A percentile compares a stretch with the other conserved stretches of the same genome.
phyloP scores from a whole-genome alignment of 495 filamentous ascomycete genomes.

The Penicillium soppii region DNA sequence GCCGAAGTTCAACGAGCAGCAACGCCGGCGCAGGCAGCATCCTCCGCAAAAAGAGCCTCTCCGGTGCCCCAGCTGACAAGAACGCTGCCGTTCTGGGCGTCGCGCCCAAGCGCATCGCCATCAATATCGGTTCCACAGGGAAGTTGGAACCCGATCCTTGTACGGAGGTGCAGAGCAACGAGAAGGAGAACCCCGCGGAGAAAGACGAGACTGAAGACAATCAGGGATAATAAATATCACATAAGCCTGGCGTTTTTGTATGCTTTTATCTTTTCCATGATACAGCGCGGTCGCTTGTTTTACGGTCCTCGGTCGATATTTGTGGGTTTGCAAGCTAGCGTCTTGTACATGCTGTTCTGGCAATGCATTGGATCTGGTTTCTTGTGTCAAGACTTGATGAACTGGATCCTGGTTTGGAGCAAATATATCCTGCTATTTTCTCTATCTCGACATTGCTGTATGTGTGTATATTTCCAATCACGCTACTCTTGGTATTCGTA shows the following conservation, averaged over 20 bases:
- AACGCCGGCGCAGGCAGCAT: constrained; percentile 35
- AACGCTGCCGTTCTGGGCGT: constrained; percentile 24
- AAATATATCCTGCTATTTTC: constrained; percentile 18
- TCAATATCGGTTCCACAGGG: constrained; percentile 35
- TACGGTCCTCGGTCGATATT: too few relatives aligned
- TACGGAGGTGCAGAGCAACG: constrained; percentile 24
- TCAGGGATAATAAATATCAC: constrained; percentile 23
- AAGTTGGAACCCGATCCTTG: constrained; percentile 23
- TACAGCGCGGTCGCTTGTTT: background rate
- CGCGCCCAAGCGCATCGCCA: constrained; percentile 51
- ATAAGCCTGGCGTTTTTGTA: constrained; percentile 15
- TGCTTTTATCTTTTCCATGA: constrained; percentile 22
- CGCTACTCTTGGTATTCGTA: too few relatives aligned
- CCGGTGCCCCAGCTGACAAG: constrained; percentile 36
- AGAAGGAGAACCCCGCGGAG: constrained; percentile 40
- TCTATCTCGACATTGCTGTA: constrained; percentile 7
- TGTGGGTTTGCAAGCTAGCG: background rate
- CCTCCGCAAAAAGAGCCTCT: constrained; percentile 43
- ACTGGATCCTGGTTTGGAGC: constrained; percentile 20
- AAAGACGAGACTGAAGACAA: constrained; percentile 29
- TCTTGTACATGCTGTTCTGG: constrained; percentile 19
- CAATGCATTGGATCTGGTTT: constrained; percentile 28
- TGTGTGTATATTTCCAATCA: too few relatives aligned
- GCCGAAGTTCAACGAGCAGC: constrained; percentile 53
- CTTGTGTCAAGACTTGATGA: too few relatives aligned